Evolutionary conservation across 2,329 filamentous ascomycete genomes (phyloP), one percentile per base, ranked within the genome.

Genomic region (Fusarium sublunatum): DNA sequence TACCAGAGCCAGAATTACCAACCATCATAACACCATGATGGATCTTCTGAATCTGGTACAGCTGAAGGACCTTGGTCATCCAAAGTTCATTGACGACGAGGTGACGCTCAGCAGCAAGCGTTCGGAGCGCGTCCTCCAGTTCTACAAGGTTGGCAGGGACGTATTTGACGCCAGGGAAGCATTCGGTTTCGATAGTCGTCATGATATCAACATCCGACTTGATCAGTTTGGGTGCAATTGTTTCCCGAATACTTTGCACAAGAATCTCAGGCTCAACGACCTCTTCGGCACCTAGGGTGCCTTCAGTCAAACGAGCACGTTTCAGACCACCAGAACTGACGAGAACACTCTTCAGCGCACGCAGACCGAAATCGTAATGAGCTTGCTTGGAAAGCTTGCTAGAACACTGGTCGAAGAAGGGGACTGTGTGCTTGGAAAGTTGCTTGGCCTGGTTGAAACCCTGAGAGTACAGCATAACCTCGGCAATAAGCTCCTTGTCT

Each of bases 21-120:
- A 99, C 95, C 95, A 99, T 98, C 96, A 99, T 99, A 26, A 99
- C 95, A 89, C 95, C 95, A 70, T 99, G 95, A 73, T 99, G 95
- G 56, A 99, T 93, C 66, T 89, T 91, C 77, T 98, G 95, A 63
- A 99, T 99, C 76, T 99, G 95, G 75, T 97, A 98, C 3, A 99
- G 86, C 76, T 99, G 95, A 8, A 99, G 83, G 31, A 96, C 89
- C 80, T 99, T 99, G 55, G 92, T 95, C 87, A 98, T 93, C 96
- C 96, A 99, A 42, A 89, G 88, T 52, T 98, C 93, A 56, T 89
- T 97, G 68, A 96, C 91, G 8, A 97, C 92, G 12, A 96, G 86
- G 71, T 97, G 90, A 67, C 91, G 89, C 73, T 96, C 93, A 6
- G 85, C 86, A 28, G 96, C 95, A 61, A 97, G 88, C 31, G 89